Evolutionary conservation across 345 rosid genomes (phyloP).

Genomic region (Tarenaya hassleriana): DNA sequence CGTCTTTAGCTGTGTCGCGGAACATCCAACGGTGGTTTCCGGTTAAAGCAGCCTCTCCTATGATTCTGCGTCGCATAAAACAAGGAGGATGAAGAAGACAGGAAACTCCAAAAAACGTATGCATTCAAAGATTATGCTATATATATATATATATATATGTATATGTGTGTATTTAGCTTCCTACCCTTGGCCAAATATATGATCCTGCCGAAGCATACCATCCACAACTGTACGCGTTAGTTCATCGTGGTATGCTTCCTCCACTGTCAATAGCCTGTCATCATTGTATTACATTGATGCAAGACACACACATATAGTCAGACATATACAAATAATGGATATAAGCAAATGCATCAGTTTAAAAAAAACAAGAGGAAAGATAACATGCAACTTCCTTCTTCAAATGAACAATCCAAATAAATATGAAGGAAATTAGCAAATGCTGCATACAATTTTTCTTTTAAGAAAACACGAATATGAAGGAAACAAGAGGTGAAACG

Average conservation of each 20-base stretch:
- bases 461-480: not conserved
- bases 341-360: not conserved
- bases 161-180: conserved; percentile 7
- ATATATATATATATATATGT: not conserved
- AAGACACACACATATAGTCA: not conserved
- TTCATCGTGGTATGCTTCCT: conserved; percentile 62
- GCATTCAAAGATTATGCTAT: not conserved
- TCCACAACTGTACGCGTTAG: conserved; percentile 42
- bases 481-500: not conserved
- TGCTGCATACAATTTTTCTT: not conserved
- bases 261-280: conserved; percentile 64
- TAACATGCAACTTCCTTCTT: not conserved
- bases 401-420: not conserved
- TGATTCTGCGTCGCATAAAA: conserved; percentile 37
- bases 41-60: conserved; percentile 68
- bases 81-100: conserved; percentile 14
- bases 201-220: conserved; percentile 51
- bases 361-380: conserved; percentile 2
- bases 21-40: conserved; percentile 67
- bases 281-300: conserved; percentile 19
- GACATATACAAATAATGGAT: not conserved
- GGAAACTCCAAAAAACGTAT: conserved; percentile 8
- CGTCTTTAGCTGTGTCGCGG: conserved; percentile 44
- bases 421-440: conserved; percentile 2
- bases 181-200: conserved; percentile 80